Base-by-base conservation (phyloP, 768 basidiomycete species). In the Trametes cubensis region DNA sequence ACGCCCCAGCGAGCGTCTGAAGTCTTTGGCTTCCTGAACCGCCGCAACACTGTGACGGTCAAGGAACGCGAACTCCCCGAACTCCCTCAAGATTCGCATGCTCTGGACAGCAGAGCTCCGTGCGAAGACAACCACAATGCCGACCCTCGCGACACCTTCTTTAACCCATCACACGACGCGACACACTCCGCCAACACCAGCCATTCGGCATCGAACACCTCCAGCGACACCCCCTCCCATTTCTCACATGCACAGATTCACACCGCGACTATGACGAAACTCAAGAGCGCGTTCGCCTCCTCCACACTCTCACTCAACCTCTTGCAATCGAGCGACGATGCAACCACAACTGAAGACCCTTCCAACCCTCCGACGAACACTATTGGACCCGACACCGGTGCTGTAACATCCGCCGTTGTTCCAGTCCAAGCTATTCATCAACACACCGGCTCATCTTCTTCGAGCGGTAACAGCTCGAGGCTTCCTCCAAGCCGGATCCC, bases 1-100 rank as follows among this genome's bases (percentile, higher is more conserved):
- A 86, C 85, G 25, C 84, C 87, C 15, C 84, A 83, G 65, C 81
- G 88, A 34, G 90, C 90, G 21, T 87, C 90, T 3, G 85, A 91
- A 64, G 80, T 92, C 20, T 92, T 92, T 61, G 83, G 79, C 5
- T 92, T 92, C 73, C 74, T 92, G 51, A 83, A 83, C 23, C 79
- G 76, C 55, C 64, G 82, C 75, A 72, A 78, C 60, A 59, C 63
- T 11, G 77, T 66, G 76, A 69, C 17, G 70, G 74, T 50, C 73
- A 70, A 78, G 44, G 78, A 81, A 47, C 69, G 75, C 23, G 72
- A 76, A 6, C 74, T 80, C 20, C 77, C 80, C 2, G 73, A 79
- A 28, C 70, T 74, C 6, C 66, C 64, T 7, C 50, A 21, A n/a
- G 50, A 75, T 76, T 0, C 80, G 77, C 13, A 44, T 46, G 41